Conservation (phyloP, 2,329 filamentous ascomycete genomes). For the Penicillium crustosum region DNA sequence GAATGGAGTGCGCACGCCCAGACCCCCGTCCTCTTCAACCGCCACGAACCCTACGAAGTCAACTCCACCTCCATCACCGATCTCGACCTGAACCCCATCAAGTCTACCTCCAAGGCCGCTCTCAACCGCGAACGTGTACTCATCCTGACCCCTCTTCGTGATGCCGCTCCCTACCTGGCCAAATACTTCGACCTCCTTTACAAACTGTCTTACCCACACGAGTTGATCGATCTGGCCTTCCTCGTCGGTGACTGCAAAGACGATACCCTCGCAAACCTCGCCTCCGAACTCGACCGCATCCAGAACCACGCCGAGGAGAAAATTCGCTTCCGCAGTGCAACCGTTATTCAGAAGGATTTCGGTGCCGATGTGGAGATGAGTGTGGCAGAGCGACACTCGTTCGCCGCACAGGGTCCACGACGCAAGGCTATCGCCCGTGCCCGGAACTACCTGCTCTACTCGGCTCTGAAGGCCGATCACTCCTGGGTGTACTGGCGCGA, state of each 20-base stretch:
- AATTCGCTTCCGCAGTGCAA: slow-evolving; percentile 79
- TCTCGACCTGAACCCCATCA: slow-evolving; percentile 80
- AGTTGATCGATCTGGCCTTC: slow-evolving; percentile 92
- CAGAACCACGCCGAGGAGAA: slow-evolving; percentile 74
- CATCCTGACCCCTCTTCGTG: slow-evolving; percentile 88
- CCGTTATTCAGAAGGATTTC: slow-evolving; percentile 91
- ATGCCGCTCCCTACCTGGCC: slow-evolving; percentile 76
- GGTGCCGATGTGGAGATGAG: slow-evolving; percentile 70
- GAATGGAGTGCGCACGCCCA: slow-evolving; percentile 86
- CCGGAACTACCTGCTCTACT: slow-evolving; percentile 83
- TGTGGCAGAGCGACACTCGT: slow-evolving; percentile 80
- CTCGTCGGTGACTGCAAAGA: slow-evolving; percentile 89
- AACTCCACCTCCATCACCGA: slow-evolving; percentile 76
- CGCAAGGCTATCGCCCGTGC: slow-evolving; percentile 87
- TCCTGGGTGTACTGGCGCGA: slow-evolving; percentile 99
- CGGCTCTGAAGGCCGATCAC: slow-evolving; percentile 86
- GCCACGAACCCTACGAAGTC: slow-evolving; percentile 82
- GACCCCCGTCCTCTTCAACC: slow-evolving; percentile 95
- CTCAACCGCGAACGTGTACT: slow-evolving; percentile 83
- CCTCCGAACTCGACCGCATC: slow-evolving; percentile 81
- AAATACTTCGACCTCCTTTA: slow-evolving; percentile 93
- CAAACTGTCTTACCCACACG: slow-evolving; percentile 88
- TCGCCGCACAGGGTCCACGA: slow-evolving; percentile 82
- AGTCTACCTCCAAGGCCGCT: slow-evolving; percentile 74
- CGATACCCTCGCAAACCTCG: slow-evolving; percentile 83